A percentile compares a stretch with the other conserved stretches of the same genome.
These are phyloP conservation scores for Phylloporus scabripes DNA, from an alignment of 768 basidiomycete genomes.

Conservation along the genomic window DNA sequence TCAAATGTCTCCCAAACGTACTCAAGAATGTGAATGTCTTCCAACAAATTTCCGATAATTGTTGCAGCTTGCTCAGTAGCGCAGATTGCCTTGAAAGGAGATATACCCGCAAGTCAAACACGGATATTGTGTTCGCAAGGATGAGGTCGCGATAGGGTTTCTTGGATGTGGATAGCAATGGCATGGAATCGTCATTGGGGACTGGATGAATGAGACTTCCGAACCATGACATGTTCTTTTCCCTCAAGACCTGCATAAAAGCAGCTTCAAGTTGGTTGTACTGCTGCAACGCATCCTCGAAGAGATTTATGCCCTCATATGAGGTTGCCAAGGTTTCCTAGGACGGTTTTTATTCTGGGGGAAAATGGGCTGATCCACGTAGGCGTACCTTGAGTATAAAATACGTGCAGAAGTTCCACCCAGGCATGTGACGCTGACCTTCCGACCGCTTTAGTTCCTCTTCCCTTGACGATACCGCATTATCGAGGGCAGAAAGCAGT, in stretches of 20 bases:
- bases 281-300: conserved; percentile 83
- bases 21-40: conserved; percentile 73
- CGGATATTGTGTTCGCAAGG: conserved; percentile 81
- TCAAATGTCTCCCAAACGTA: conserved; percentile 68
- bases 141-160: conserved; percentile 91
- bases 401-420: conserved; percentile 98
- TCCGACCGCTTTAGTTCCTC: conserved; percentile 91
- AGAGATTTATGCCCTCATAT: conserved; percentile 83
- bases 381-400: conserved; percentile 85
- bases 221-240: conserved; percentile 90
- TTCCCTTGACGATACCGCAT: conserved; percentile 69
- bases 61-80: conserved; percentile 64
- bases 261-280: conserved; percentile 89
- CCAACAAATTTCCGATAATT: conserved; percentile 62
- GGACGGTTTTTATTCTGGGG: conserved; percentile 4
- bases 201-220: conserved; percentile 71
- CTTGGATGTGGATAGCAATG: conserved; percentile 69
- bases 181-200: conserved; percentile 69
- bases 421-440: conserved; percentile 84
- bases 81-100: conserved; percentile 81
- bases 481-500: conserved; percentile 77
- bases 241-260: conserved; percentile 69
- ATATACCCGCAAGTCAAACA: conserved; percentile 92
- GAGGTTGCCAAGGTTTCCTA: conserved; percentile 94
- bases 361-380: neutral